Evolutionary conservation across 1,139 yeast genomes (phyloP).

Genomic region (Saccharomyces pastorianus): DNA sequence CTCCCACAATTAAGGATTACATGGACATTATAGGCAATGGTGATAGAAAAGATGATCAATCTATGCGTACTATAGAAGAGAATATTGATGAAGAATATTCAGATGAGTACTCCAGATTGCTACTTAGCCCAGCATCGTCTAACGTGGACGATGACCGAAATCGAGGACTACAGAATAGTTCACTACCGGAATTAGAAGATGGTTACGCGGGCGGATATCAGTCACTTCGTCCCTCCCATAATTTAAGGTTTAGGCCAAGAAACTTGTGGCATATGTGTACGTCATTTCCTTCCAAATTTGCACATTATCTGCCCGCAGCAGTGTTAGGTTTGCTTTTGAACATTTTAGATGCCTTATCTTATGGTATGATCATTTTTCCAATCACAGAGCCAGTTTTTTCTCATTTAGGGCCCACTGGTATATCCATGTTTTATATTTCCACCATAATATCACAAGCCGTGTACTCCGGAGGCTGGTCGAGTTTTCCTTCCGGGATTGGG

Average conservation of each 20-base stretch:
- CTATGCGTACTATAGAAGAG: constrained; percentile 1
- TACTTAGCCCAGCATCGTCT: constrained; percentile 10
- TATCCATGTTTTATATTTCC: constrained; percentile 89
- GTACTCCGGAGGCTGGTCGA: constrained; percentile 83
- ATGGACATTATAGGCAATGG: constrained; percentile 5
- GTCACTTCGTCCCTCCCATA: neutral
- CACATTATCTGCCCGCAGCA: constrained; percentile 45
- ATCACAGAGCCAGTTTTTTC: constrained; percentile 72
- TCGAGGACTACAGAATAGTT: neutral
- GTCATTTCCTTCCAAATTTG: constrained; percentile 10
- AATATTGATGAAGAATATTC: constrained; percentile 2
- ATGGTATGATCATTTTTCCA: constrained; percentile 97
- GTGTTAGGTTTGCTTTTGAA: constrained; percentile 76
- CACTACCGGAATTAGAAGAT: neutral
- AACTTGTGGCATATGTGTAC: neutral
- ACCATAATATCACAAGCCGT: constrained; percentile 82
- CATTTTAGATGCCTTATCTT: constrained; percentile 85
- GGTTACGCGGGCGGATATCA: neutral
- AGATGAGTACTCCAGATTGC: constrained; percentile 10
- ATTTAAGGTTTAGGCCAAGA: neutral
- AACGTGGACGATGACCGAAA: constrained; percentile 1
- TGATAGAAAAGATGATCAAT: constrained; percentile 1
- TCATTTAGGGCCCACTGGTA: constrained; percentile 75
- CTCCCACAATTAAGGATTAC: constrained; percentile 5
- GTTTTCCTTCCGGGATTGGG: constrained; percentile 83